Base-by-base conservation (phyloP, 257 asterid genomes). In the Solanum virginianum region DNA sequence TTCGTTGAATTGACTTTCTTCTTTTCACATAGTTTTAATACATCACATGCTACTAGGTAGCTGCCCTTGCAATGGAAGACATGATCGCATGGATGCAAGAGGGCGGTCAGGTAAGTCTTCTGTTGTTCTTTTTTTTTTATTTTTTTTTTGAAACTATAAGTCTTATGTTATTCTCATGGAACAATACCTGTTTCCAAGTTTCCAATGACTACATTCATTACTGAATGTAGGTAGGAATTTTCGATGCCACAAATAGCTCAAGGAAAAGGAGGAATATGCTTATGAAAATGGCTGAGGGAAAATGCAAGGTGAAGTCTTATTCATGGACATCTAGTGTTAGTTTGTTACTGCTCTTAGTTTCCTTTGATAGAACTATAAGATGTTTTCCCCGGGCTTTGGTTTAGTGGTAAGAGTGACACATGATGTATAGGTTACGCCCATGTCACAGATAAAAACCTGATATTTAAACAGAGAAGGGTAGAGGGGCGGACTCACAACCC, bases 71-170 rank as follows among this genome's bases (percentile, higher is more conserved):
- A 72, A 92, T 96, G 98, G 99, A 96, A 89, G 99, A 96, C 87
- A 95, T 96, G 99, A 95, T 92, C 87, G 93, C 98, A 80, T 96
- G 99, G 99, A 95, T 96, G 98, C 98, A 96, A 88, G 99, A 96
- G 92, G 99, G 99, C 86, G 99, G 99, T 81, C 99, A 96, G 94
- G 99, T 91, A 87, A 87, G 93, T 90, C 47, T 32, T 82, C 22
- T 10, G 20, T 10, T 85, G 45, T 79, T 88, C 81, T 17, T 3
- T 32, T 3, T 36, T 32, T 32, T 36, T 36, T 3, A n/a, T n/a
- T 32, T 32, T 32, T 32, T 36, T 36, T 36, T 36, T 4, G 41
- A 36, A 36, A 36, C 41, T 36, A 36, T 91, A 87, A 87, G 93
- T 90, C 47, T 32, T 82, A 18, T 14, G 20, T 10, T 85, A 51